phyloP scores from a whole-genome alignment of 2,329 filamentous ascomycete species.

The Penicillium sp. region DNA sequence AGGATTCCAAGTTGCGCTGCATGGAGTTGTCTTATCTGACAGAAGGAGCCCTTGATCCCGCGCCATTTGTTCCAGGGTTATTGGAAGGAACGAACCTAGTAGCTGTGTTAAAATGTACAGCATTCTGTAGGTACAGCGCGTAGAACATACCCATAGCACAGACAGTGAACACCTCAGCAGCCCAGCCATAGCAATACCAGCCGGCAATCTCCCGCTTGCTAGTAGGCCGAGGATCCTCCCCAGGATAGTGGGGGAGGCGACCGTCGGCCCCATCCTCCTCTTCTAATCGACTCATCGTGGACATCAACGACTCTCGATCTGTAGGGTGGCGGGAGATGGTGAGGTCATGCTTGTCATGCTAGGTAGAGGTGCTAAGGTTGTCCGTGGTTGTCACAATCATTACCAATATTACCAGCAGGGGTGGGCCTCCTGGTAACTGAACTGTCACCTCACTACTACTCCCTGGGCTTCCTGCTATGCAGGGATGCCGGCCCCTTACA shows the following conservation, averaged over 20 bases:
- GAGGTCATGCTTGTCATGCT: constrained; percentile 17
- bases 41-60: constrained; percentile 86
- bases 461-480: no score
- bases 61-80: constrained; percentile 88
- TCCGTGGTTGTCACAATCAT: no score
- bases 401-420: no score
- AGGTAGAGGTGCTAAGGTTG: no score
- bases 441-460: no score
- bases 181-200: constrained; percentile 97
- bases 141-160: constrained; percentile 66
- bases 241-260: constrained; percentile 61
- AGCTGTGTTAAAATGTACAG: neutral
- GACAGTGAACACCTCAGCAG: constrained; percentile 92
- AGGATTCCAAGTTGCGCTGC: constrained; percentile 61
- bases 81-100: constrained; percentile 87
- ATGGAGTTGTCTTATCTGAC: constrained; percentile 71
- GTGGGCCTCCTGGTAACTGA: no score
- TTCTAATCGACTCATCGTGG: constrained; percentile 35
- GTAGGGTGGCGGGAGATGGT: constrained; percentile 6
- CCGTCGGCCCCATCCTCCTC: constrained; percentile 10
- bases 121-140: neutral
- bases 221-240: constrained; percentile 85
- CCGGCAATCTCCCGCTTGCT: constrained; percentile 82
- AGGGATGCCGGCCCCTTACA: no score
- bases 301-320: neutral